Conservation (phyloP, 148 eudicot genomes). For the Fagopyrum esculentum region DNA sequence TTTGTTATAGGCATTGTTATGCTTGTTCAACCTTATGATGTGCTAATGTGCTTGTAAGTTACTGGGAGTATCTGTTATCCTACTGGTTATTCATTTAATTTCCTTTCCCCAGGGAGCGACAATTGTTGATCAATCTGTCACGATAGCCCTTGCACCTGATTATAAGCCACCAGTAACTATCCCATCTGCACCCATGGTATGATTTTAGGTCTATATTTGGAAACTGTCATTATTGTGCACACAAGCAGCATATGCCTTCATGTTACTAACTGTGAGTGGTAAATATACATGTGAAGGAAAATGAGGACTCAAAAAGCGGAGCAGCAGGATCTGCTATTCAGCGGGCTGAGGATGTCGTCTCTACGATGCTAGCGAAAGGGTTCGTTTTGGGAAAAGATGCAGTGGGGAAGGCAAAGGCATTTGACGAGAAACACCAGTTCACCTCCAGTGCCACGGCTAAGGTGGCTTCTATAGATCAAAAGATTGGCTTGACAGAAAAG, state of each 20-base stretch:
- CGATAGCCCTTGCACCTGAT: conserved; percentile 70
- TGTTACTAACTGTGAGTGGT: neutral
- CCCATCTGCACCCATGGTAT: conserved; percentile 43
- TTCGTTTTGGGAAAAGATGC: conserved; percentile 86
- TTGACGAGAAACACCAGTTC: conserved; percentile 70
- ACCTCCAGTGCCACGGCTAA: conserved; percentile 80
- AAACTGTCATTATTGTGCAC: neutral
- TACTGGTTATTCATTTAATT: neutral
- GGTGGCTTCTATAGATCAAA: conserved; percentile 80
- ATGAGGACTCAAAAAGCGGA: conserved; percentile 31
- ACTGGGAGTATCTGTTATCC: neutral
- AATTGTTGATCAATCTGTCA: conserved; percentile 83
- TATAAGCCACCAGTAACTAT: conserved; percentile 50
- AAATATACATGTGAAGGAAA: conserved; percentile 25
- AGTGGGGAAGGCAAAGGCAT: conserved; percentile 63
- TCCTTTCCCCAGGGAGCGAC: conserved; percentile 72
- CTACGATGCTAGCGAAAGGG: conserved; percentile 86
- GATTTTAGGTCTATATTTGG: neutral
- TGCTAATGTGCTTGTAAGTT: no score
- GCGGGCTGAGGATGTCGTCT: conserved; percentile 90
- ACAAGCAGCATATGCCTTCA: neutral
- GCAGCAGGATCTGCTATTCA: conserved; percentile 48
- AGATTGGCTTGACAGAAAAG: conserved; percentile 73
- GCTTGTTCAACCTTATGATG: no score
- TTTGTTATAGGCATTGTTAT: neutral